Percentiles rank a stretch among this genome's conserved stretches.
Conservation (phyloP, 345 rosid species). For the Eucalyptus grandis region DNA sequence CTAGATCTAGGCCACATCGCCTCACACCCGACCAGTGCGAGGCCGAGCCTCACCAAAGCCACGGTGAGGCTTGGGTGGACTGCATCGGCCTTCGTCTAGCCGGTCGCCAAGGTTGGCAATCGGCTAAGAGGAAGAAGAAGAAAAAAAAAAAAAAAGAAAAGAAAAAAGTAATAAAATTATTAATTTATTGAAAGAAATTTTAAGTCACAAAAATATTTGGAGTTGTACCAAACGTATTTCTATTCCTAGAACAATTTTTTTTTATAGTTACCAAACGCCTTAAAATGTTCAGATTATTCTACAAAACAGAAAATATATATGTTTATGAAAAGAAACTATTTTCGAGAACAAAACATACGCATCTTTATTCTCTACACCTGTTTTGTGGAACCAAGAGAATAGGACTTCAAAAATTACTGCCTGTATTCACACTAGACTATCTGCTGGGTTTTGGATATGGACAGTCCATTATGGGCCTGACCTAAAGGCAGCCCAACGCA, state of each 20-base stretch:
- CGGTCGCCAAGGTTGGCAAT: rapidly evolving
- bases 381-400: background rate
- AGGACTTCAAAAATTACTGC: background rate
- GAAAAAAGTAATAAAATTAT: too few species aligned
- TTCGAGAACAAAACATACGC: rapidly evolving
- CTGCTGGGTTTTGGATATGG: background rate
- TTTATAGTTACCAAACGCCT: rapidly evolving
- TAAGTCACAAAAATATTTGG: rapidly evolving
- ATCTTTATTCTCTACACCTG: background rate
- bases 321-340: too few species aligned
- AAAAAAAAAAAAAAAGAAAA: too few species aligned
- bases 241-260: rapidly evolving
- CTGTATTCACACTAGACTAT: background rate
- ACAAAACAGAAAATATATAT: too few species aligned
- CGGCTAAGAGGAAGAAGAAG: too few species aligned
- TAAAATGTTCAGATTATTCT: too few species aligned
- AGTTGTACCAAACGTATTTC: too few species aligned
- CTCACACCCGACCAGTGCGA: rapidly evolving
- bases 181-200: too few species aligned
- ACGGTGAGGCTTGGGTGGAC: rapidly evolving
- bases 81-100: rapidly evolving
- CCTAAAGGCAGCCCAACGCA: background rate
- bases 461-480: background rate
- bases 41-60: too few species aligned
- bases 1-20: rapidly evolving